phyloP scores from a whole-genome alignment of 768 basidiomycete species.

The Phaeolepiota aurea region DNA sequence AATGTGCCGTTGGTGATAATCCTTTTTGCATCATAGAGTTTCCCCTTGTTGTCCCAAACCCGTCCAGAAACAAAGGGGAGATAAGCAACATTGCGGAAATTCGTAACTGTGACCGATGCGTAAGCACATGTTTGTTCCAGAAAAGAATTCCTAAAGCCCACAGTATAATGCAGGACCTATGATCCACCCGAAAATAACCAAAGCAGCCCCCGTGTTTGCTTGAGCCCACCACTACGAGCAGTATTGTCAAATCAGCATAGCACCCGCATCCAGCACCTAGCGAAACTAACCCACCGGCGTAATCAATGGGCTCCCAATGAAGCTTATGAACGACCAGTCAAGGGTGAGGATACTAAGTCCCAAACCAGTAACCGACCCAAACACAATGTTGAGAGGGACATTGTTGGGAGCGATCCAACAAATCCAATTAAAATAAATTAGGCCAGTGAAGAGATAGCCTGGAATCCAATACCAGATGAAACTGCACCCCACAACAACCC shows the following conservation, averaged over 20 bases:
- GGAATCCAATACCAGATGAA: slow-evolving; percentile 59
- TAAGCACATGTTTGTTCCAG: slow-evolving; percentile 42
- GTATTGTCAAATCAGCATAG: slow-evolving; percentile 2
- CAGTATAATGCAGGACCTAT: slow-evolving; percentile 2
- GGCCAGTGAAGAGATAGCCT: slow-evolving; percentile 62
- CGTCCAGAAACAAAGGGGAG: background rate
- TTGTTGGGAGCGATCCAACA: slow-evolving; percentile 66
- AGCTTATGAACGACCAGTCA: slow-evolving; percentile 78
- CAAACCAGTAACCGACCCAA: slow-evolving; percentile 52
- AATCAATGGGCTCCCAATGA: slow-evolving; percentile 68
- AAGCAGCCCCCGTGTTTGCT: background rate
- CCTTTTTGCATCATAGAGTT: slow-evolving; percentile 43
- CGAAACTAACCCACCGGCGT: slow-evolving; percentile 58
- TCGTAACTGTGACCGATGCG: slow-evolving; percentile 42
- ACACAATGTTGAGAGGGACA: slow-evolving; percentile 61
- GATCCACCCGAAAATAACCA: no score
- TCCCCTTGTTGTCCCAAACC: slow-evolving; percentile 59
- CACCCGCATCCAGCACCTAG: slow-evolving; percentile 2
- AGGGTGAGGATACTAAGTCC: slow-evolving; percentile 74
- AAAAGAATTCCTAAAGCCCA: slow-evolving; percentile 18
- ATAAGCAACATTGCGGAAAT: slow-evolving; percentile 16
- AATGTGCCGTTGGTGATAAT: slow-evolving; percentile 51
- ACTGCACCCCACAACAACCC: slow-evolving; percentile 9
- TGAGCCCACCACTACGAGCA: background rate
- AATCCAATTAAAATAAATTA: slow-evolving; percentile 51